A percentile compares a stretch with the other conserved stretches of the same genome.
Conservation (phyloP, 2,329 filamentous ascomycete genomes). For the Verticillium nonalfalfae region DNA sequence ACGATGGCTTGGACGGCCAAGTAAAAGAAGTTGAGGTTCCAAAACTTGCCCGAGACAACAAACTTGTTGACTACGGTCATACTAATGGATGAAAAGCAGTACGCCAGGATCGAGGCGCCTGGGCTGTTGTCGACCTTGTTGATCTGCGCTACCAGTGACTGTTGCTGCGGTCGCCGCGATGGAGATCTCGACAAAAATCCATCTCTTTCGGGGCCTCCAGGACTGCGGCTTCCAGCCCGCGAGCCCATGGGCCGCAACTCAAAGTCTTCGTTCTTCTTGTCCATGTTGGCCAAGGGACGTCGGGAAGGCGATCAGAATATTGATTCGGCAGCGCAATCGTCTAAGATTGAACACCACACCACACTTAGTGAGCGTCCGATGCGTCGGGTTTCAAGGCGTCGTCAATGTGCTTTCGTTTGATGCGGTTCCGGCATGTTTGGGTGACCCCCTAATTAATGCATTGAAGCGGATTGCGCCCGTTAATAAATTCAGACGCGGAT, state of each 20-base stretch:
- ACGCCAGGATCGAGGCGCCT: conserved; percentile 73
- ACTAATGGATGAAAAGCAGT: conserved; percentile 93
- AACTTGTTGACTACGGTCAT: conserved; percentile 99
- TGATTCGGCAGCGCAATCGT: background rate
- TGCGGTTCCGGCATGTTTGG: too few relatives aligned
- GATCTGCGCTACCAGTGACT: conserved; percentile 21
- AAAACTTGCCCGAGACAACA: conserved; percentile 81
- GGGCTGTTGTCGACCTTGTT: conserved; percentile 67
- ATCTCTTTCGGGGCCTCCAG: conserved; percentile 44
- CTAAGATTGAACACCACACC: background rate
- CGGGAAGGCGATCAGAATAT: background rate
- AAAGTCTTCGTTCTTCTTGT: conserved; percentile 86
- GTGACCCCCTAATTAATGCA: too few relatives aligned
- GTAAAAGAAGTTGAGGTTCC: conserved; percentile 96
- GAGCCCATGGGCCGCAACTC: conserved; percentile 63
- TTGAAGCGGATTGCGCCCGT: too few relatives aligned
- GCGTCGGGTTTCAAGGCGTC: too few relatives aligned
- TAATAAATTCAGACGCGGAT: too few relatives aligned
- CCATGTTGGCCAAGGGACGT: conserved; percentile 46
- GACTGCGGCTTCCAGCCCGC: conserved; percentile 26
- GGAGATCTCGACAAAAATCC: conserved; percentile 39
- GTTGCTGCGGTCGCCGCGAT: conserved; percentile 25
- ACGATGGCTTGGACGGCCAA: conserved; percentile 77
- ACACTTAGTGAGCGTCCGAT: background rate
- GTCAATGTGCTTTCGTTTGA: too few relatives aligned